phyloP scores from a whole-genome alignment of 2,329 filamentous ascomycete species.

The Aspergillus sp. region DNA sequence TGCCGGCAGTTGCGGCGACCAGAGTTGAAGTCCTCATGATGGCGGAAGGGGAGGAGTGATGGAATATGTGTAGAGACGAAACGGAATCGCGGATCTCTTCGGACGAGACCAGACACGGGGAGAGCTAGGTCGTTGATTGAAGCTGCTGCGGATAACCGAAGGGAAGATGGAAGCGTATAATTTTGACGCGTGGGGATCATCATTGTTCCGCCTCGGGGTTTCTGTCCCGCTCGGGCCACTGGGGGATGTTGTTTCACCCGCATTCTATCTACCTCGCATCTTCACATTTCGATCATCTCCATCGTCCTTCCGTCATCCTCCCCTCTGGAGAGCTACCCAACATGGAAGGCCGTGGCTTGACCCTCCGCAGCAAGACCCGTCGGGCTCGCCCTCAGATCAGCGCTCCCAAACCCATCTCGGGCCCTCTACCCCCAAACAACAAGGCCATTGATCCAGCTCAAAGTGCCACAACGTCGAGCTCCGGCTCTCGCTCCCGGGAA shows the following conservation, averaged over 20 bases:
- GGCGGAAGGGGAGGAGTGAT: constrained; percentile 14
- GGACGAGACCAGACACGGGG: neutral
- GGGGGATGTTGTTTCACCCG: constrained; percentile 4
- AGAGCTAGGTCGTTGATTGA: neutral
- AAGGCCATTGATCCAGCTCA: constrained; percentile 32
- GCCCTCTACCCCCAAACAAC: constrained; percentile 35
- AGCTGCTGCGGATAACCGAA: neutral
- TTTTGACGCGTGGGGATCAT: constrained; percentile 34
- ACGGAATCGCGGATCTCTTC: neutral
- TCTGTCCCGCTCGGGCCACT: constrained; percentile 24
- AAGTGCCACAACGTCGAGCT: constrained; percentile 25
- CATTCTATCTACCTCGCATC: constrained; percentile 8
- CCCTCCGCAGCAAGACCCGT: constrained; percentile 60
- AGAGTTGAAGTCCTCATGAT: constrained; percentile 57
- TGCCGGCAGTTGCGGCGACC: constrained; percentile 57
- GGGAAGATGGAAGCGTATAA: constrained; percentile 17
- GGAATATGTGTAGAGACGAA: neutral
- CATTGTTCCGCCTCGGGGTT: constrained; percentile 37
- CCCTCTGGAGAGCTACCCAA: constrained; percentile 13
- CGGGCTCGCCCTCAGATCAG: constrained; percentile 56
- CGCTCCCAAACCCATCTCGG: constrained; percentile 56
- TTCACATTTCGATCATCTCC: constrained; percentile 4
- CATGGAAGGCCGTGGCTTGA: constrained; percentile 58
- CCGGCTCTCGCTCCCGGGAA: constrained; percentile 36
- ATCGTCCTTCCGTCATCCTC: neutral